Evolutionary conservation across 2,329 filamentous ascomycete species (phyloP).

Genomic region (Pseudocercospora fuligena): DNA sequence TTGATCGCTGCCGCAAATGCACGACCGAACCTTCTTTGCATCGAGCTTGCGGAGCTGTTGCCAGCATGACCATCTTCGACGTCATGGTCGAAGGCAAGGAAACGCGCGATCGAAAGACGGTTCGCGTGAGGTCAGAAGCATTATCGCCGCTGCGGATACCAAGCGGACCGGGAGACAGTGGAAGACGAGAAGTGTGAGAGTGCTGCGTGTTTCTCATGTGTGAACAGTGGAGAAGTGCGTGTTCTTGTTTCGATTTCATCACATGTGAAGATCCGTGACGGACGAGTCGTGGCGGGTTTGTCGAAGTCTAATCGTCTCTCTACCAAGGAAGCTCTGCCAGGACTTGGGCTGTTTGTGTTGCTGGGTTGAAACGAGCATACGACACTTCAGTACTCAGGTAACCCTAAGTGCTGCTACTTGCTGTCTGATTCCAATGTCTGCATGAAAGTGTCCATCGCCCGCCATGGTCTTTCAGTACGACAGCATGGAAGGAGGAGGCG

Average conservation of each 20-base stretch:
- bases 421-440: background rate
- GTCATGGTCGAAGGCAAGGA: background rate
- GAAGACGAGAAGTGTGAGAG: background rate
- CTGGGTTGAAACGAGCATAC: constrained; percentile 2
- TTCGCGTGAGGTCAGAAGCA: background rate
- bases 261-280: background rate
- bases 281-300: background rate
- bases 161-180: background rate
- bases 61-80: constrained; percentile 4
- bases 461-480: constrained; percentile 3
- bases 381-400: background rate
- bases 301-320: background rate
- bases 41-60: constrained; percentile 3
- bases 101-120: constrained; percentile 3
- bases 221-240: background rate
- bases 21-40: background rate
- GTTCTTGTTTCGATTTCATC: background rate
- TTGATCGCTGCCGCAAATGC: background rate
- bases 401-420: background rate
- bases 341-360: background rate
- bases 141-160: background rate
- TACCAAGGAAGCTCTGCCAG: background rate
- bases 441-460: background rate
- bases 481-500: background rate
- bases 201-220: background rate